Evolutionary conservation across 768 basidiomycete species (phyloP).

Genomic region (Pilatotrama ljubarskyi): DNA sequence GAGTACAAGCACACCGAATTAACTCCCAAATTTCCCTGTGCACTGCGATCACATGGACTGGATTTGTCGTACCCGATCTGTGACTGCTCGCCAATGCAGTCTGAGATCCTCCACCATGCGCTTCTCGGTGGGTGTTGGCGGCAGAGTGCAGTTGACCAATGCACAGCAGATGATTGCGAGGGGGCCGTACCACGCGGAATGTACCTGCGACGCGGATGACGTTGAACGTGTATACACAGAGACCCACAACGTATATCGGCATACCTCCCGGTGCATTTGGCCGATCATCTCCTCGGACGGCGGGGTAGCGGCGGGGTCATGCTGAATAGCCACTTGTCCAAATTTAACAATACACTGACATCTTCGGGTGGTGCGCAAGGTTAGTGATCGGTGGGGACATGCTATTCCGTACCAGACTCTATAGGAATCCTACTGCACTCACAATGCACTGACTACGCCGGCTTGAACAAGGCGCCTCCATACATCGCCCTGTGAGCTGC

Average conservation of each 20-base stretch:
- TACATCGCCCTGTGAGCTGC: neutral
- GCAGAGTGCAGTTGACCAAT: neutral
- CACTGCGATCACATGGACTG: neutral
- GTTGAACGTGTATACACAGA: no score
- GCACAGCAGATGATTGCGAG: neutral
- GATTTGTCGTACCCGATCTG: neutral
- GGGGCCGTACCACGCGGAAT: neutral
- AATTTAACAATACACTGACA: no score
- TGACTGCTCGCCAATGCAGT: neutral
- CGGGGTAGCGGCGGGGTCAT: no score
- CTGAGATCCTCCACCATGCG: neutral
- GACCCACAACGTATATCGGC: no score
- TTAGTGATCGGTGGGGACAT: no score
- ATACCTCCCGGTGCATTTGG: no score
- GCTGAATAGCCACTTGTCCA: no score
- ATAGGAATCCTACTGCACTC: neutral
- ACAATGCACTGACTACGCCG: neutral
- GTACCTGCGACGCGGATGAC: neutral
- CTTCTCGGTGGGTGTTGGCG: neutral
- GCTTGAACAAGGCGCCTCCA: neutral
- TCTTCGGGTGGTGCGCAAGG: no score
- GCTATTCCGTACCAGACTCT: neutral
- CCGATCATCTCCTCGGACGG: no score
- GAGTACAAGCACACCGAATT: neutral
- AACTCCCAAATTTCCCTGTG: neutral